Evolutionary conservation across 441 rosid species (phyloP).

Genomic region (Populus trichocarpa): DNA sequence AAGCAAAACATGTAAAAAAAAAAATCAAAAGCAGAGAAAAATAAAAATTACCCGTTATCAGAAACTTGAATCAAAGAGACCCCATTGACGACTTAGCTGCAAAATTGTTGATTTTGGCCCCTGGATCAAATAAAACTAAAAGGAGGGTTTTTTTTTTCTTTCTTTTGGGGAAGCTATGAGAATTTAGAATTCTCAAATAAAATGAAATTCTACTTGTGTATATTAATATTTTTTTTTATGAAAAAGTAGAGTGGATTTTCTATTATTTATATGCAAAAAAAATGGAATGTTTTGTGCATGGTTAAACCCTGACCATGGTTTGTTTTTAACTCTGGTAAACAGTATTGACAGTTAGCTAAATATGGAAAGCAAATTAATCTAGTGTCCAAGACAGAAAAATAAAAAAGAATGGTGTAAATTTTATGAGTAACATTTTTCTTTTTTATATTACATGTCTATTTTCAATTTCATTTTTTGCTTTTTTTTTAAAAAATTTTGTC

Average conservation of each 20-base stretch:
- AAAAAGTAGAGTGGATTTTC: slow-evolving; percentile 7
- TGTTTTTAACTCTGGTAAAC: slow-evolving; percentile 22
- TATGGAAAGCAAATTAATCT: slow-evolving; percentile 1
- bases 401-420: not conserved
- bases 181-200: slow-evolving; percentile 4
- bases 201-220: not conserved
- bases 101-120: slow-evolving; percentile 18
- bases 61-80: slow-evolving; percentile 23
- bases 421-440: not conserved
- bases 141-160: not conserved
- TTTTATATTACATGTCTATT: not conserved
- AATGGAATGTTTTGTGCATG: slow-evolving; percentile 3
- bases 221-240: not conserved
- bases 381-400: not conserved
- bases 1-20: not conserved
- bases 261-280: slow-evolving; percentile 9
- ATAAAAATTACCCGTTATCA: slow-evolving; percentile 24
- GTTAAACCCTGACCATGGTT: slow-evolving; percentile 32
- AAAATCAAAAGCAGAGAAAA: not conserved
- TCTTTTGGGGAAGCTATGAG: not conserved
- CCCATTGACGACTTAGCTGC: slow-evolving; percentile 25
- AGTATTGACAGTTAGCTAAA: slow-evolving; percentile 12
- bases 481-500: not conserved
- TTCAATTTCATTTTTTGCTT: not conserved
- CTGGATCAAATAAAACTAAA: not conserved